phyloP scores from a whole-genome alignment of 371 early-diverging fungal genomes.

The Mucor plumbeus region DNA sequence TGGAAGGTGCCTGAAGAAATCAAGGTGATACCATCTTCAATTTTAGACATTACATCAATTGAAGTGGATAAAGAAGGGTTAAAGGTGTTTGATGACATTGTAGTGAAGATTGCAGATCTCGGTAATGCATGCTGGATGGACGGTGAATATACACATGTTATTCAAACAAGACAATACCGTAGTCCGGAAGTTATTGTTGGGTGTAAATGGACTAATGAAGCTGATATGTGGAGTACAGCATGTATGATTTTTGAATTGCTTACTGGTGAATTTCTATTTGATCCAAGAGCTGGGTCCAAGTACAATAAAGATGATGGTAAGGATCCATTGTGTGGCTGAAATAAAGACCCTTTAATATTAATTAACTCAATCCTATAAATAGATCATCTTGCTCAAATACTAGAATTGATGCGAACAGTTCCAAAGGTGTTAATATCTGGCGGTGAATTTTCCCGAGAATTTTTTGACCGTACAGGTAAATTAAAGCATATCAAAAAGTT shows the following conservation, averaged over 20 bases:
- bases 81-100: constrained; percentile 48
- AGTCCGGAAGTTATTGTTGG: constrained; percentile 99
- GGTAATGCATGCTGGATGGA: constrained; percentile 97
- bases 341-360: background rate
- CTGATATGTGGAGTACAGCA: constrained; percentile 97
- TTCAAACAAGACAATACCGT: constrained; percentile 98
- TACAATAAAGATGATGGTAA: constrained; percentile 91
- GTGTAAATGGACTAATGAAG: constrained; percentile 82
- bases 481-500: constrained; percentile 87
- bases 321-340: background rate
- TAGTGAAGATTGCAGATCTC: constrained; percentile 96
- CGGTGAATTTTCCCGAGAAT: constrained; percentile 79
- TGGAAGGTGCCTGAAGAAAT: constrained; percentile 13
- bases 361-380: background rate
- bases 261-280: constrained; percentile 95
- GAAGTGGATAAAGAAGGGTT: background rate
- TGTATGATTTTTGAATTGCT: constrained; percentile 89
- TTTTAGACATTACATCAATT: constrained; percentile 38
- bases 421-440: constrained; percentile 76
- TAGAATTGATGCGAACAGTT: constrained; percentile 86
- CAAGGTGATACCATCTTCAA: constrained; percentile 35
- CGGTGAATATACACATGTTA: constrained; percentile 93
- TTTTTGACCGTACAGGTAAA: constrained; percentile 83
- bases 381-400: constrained; percentile 97
- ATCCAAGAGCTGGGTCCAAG: constrained; percentile 84